Evolutionary conservation across 2,329 filamentous ascomycete genomes (phyloP).

Genomic region (Phialemoniopsis sp.): DNA sequence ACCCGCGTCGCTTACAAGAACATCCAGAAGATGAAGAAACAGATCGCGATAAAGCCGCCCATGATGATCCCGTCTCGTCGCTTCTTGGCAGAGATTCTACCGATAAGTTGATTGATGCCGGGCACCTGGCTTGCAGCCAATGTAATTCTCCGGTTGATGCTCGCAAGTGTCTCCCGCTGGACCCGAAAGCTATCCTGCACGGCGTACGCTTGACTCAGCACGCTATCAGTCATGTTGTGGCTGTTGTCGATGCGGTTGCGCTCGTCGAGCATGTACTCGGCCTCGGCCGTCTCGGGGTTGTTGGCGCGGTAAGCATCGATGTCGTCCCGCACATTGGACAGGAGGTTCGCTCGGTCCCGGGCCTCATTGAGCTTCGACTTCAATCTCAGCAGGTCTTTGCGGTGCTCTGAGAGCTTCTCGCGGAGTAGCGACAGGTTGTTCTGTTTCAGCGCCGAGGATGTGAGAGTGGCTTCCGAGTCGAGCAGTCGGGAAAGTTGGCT

Average conservation of each 20-base stretch:
- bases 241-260: slow-evolving; percentile 81
- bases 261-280: slow-evolving; percentile 97
- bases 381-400: slow-evolving; percentile 74
- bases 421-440: slow-evolving; percentile 91
- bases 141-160: slow-evolving; percentile 87
- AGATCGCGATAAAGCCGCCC: slow-evolving; percentile 85
- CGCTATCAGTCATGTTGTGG: slow-evolving; percentile 82
- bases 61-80: slow-evolving; percentile 92
- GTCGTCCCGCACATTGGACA: slow-evolving; percentile 86
- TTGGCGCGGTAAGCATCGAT: slow-evolving; percentile 83
- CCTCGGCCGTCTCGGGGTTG: slow-evolving; percentile 79
- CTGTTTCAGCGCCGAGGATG: slow-evolving; percentile 91
- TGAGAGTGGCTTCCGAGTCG: slow-evolving; percentile 84
- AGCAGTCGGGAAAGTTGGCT: slow-evolving; percentile 81
- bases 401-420: slow-evolving; percentile 84
- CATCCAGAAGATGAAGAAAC: slow-evolving; percentile 81
- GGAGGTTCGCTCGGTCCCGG: slow-evolving; percentile 82
- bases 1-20: slow-evolving; percentile 49
- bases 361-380: slow-evolving; percentile 70
- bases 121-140: slow-evolving; percentile 87
- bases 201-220: slow-evolving; percentile 92
- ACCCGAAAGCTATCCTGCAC: slow-evolving; percentile 87
- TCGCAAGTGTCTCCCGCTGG: slow-evolving; percentile 83
- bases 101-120: slow-evolving; percentile 87
- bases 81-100: slow-evolving; percentile 91